Conservation (phyloP, 345 rosid species). For the Limnanthes douglasii region DNA sequence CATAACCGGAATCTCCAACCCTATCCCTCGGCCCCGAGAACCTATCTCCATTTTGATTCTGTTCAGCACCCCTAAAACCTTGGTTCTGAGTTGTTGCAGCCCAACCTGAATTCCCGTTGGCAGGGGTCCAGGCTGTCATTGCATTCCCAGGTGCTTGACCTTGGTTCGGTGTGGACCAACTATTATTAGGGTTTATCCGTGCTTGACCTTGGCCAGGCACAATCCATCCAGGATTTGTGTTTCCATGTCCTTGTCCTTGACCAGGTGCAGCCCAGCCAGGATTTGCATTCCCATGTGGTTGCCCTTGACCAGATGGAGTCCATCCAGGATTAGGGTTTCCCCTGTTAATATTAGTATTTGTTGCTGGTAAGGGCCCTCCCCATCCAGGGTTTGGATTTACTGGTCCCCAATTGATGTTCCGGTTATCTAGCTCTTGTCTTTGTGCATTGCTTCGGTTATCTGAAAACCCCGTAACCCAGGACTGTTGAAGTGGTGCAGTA, state of each 20-base stretch:
- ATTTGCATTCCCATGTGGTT: conserved; percentile 20
- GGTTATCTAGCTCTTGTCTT: conserved; percentile 19
- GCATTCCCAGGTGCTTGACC: conserved; percentile 18
- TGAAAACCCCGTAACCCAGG: conserved; percentile 29
- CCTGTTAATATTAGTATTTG: conserved; percentile 28
- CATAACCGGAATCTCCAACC: conserved; percentile 28
- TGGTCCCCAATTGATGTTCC: conserved; percentile 30
- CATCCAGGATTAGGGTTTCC: conserved; percentile 23
- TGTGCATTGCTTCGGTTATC: conserved; percentile 13
- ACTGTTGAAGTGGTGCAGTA: conserved; percentile 15
- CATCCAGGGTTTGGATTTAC: conserved; percentile 26
- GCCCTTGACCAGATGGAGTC: conserved; percentile 23
- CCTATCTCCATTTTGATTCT: conserved; percentile 27
- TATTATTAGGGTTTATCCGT: conserved; percentile 11
- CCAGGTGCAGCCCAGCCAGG: conserved; percentile 28
- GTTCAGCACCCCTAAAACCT: conserved; percentile 27
- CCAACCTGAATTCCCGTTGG: conserved; percentile 20
- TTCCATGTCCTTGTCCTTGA: conserved; percentile 16
- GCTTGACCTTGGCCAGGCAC: conserved; percentile 21
- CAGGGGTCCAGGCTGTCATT: too few relatives aligned
- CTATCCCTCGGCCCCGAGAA: conserved; percentile 23
- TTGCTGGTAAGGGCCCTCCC: conserved; percentile 31
- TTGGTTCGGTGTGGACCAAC: conserved; percentile 24
- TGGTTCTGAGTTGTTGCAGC: conserved; percentile 15
- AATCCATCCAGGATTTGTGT: conserved; percentile 17